These are phyloP conservation scores for Eutrema japonicum DNA, from an alignment of 345 rosid genomes.

Conservation along the genomic window DNA sequence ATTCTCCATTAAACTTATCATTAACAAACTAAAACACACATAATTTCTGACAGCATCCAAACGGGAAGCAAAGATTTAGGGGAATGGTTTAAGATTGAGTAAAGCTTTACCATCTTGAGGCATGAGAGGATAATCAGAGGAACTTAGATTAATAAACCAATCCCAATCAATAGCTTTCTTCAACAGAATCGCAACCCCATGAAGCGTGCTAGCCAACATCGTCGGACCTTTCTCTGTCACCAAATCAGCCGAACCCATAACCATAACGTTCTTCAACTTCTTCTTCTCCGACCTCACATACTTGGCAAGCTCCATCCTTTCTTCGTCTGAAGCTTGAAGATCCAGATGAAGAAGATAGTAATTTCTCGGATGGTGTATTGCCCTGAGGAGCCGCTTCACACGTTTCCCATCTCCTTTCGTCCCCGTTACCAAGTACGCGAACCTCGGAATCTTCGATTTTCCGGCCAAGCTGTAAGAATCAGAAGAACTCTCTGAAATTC, in stretches of 20 bases:
- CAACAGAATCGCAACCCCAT: constrained; percentile 72
- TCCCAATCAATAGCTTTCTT: constrained; percentile 82
- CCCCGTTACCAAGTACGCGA: constrained; percentile 81
- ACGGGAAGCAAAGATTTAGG: not conserved
- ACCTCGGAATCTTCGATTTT: constrained; percentile 49
- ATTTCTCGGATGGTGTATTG: constrained; percentile 80
- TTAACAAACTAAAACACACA: constrained; percentile 22
- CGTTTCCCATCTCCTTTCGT: constrained; percentile 71
- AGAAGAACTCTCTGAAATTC: too few relatives aligned
- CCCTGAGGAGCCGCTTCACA: constrained; percentile 66
- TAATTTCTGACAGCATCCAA: not conserved
- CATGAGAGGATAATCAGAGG: constrained; percentile 88
- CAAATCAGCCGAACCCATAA: constrained; percentile 78
- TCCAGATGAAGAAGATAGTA: constrained; percentile 82
- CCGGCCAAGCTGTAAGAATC: constrained; percentile 27
- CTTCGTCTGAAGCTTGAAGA: constrained; percentile 77
- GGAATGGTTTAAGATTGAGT: not conserved
- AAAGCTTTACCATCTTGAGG: constrained; percentile 74
- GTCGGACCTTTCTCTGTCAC: constrained; percentile 87
- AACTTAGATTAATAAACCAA: constrained; percentile 87
- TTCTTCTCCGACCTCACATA: constrained; percentile 66
- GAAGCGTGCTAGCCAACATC: constrained; percentile 75
- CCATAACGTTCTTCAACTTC: constrained; percentile 78
- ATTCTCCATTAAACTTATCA: constrained; percentile 5
- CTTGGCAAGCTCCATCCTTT: constrained; percentile 79